Evolutionary conservation across 106 monocot genomes (phyloP), one percentile per base, ranked within the genome.

Genomic region (Posidonia australis): DNA sequence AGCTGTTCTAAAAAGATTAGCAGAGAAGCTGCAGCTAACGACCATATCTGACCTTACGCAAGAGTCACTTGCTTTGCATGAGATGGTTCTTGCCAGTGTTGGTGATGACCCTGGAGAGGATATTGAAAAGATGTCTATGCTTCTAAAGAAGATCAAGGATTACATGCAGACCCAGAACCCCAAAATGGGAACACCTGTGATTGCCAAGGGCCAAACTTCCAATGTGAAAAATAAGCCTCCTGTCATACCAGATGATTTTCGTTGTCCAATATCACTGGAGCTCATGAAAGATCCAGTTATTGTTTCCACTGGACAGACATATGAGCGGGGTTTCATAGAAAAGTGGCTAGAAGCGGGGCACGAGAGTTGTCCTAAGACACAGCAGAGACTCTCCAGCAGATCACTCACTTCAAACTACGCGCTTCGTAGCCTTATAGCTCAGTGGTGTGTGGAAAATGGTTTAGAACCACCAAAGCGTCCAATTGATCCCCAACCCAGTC

Each of bases 201-300:
- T 46, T 67, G 46, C 23, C 2, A 84, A 74, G 41, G 49, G 32
- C 46, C 27, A 67, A 10, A 12, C 30, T 49, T 67, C 76, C 9
- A 73, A 84, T 77, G 64, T 47, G 32, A 79, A 74, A 47, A 53
- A 60, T 21, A 80, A 79, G 59, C 27, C 67, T 70, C 64, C 79
- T 42, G 61, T 68, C 23, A 76, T 94, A 69, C 93, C 93, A 62
- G 86, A 94, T 73, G 89, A 89, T 64, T 94, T 94, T 46, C 77
- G 84, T 4, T 94, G 93, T 66, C 93, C 93, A 45, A 86, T 94
- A 56, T 89, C 83, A 9, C 82, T 89, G 24, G 93, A 89, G 21
- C 81, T 94, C 46, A 86, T 94, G 93, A 81, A 76, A 57, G 93
- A 94, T 81, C 93, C 93, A 31, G 93, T 94, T 11, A 89, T 94